Evolutionary conservation across 352 stramenopile genomes (phyloP).

Genomic region (Paralagenidium karlingii): DNA sequence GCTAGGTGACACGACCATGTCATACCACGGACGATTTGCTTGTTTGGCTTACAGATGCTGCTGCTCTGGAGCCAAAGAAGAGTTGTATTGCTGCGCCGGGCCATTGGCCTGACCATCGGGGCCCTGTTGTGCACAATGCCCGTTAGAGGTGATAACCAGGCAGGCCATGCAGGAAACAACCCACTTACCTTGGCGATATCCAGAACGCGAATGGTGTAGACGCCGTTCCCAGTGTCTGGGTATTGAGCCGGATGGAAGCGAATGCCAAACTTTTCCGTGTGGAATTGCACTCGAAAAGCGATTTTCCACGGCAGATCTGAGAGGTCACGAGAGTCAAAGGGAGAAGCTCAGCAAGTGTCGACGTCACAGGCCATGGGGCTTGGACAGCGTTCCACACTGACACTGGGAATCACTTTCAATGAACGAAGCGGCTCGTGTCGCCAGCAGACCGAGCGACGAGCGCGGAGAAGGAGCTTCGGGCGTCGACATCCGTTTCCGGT

Average conservation of each 20-base stretch:
- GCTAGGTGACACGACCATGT: background rate
- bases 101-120: constrained; percentile 25
- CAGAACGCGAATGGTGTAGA: constrained; percentile 69
- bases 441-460: too few relatives aligned
- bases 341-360: too few relatives aligned
- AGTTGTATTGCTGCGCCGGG: constrained; percentile 62
- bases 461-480: too few relatives aligned
- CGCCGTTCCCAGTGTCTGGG: constrained; percentile 70
- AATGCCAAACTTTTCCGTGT: constrained; percentile 62
- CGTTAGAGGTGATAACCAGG: background rate
- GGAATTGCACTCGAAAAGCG: constrained; percentile 72
- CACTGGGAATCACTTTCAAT: too few relatives aligned
- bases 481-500: too few relatives aligned
- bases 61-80: constrained; percentile 30
- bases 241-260: constrained; percentile 69
- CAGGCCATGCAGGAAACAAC: too few relatives aligned
- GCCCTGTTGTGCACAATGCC: constrained; percentile 9
- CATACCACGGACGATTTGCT: too few relatives aligned
- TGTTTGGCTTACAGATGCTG: constrained; percentile 34
- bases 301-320: constrained; percentile 71
- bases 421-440: too few relatives aligned
- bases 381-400: too few relatives aligned
- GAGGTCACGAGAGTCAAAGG: background rate
- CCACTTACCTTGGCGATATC: constrained; percentile 45
- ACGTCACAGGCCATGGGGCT: too few relatives aligned